Base-by-base conservation (phyloP, 2,329 filamentous ascomycete genomes). In the Aureobasidium sp. region DNA sequence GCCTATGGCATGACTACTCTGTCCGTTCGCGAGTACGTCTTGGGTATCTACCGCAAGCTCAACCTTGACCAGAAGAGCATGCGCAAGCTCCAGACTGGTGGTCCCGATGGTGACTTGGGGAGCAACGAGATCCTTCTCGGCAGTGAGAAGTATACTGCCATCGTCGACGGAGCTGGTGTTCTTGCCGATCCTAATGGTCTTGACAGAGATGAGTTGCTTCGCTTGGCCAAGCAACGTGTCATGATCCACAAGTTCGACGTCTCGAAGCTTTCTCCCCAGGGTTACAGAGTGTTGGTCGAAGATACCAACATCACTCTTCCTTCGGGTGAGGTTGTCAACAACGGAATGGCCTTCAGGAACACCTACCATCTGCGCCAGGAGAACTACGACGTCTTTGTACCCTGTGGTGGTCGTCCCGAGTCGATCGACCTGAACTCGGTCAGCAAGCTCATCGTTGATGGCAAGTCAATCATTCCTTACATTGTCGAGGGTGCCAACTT, bases 401-500 rank as follows among this genome's bases (percentile, higher is more conserved):
- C 93, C 25, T 98, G 93, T 63, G 93, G 93, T 73, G 93, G 93
- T 54, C 88, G 93, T 21, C 93, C 93, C 2, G 93, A 97, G 71
- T 96, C 91, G 1, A 95, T 98, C 61, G 91, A 98, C 68, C 81
- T 97, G 55, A 85, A 88, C 53, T 88, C 85, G 6, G 91, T 90
- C 57, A 85, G 80, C 71, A 88, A 86, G 68, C 80, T 98, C 58
- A 97, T 98, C 70, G 83, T 85, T 66, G 83, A 95, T 58, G 90
- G 90, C 72, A 96, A 95, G 75, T 79, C 80, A 19, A 81, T 79
- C 10, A 86, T 98, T 56, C 90, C 91, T 1, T 98, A 94, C 73
- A 93, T 98, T 51, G 91, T 98, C 39, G 93, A 98, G 73, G 93
- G 93, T 50, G 93, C 93, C 70, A 98, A 97, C 70, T 78, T 98